Evolutionary conservation across 352 stramenopile genomes (phyloP), one percentile per base, ranked within the genome.

Genomic region (Globisporangium nodosum): DNA sequence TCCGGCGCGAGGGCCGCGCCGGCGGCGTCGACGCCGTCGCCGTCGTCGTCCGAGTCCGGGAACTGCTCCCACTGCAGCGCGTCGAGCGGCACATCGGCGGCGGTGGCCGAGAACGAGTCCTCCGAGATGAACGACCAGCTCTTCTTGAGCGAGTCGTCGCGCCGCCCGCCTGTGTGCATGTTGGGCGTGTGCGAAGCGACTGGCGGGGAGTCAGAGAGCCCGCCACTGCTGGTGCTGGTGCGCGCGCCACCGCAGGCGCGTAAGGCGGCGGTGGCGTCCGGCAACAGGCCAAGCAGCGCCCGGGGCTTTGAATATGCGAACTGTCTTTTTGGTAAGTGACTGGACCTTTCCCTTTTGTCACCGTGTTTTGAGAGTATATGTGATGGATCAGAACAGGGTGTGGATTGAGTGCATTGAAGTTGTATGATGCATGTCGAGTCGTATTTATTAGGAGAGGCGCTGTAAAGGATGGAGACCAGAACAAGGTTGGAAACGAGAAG

Each of bases 71-170:
- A 85, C 49, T 80, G 74, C 40, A 85, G 73, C 45, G 66, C 52
- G 21, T 75, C 60, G 30, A 76, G 54, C 46, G 66, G 72, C 35
- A 76, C 51, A 42, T 78, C 60, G 24, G 58, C 64, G 33, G 66
- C 61, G 31, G 46, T 30, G 27, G 43, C 61, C 18, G 66, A 73
- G 64, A 90, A 90, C 52, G 81, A 90, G 27, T 85, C 78, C 66
- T 90, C 81, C 45, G 81, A 90, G 67, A 90, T 90, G 64, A 90
- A 90, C 65, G 76, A 87, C 70, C 80, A 90, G 73, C 76, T 87
- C 64, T 85, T 83, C 60, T 65, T 65, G 48, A 48, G 49, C 37
- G 60, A 30, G 37, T 60, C 54, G 49, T 65, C 60, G 18, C 45
- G 52, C 24, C 40, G 54, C n/a, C 18, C 43, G 20, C 12, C 53